Conservation (phyloP, 2,329 filamentous ascomycete species). For the Aspergillus sergii region DNA sequence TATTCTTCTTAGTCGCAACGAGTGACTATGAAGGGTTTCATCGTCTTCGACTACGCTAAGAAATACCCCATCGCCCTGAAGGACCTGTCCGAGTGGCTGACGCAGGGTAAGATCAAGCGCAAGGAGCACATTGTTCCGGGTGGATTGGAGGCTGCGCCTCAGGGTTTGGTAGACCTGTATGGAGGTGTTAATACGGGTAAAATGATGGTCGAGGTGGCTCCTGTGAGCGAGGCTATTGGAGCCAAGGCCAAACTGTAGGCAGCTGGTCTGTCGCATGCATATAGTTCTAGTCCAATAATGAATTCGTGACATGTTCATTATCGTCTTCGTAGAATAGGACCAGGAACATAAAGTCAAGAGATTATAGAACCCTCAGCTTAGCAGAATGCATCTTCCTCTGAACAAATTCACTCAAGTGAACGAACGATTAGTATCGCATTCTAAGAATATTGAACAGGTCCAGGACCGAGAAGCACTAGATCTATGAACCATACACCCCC, state of each 20-base stretch:
- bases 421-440: too few relatives aligned
- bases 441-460: too few relatives aligned
- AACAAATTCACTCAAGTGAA: too few relatives aligned
- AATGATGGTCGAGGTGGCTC: conserved; percentile 52
- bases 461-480: too few relatives aligned
- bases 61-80: conserved; percentile 61
- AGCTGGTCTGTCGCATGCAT: conserved; percentile 8
- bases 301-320: background rate
- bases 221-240: conserved; percentile 33
- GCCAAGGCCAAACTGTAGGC: conserved; percentile 48
- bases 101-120: conserved; percentile 70
- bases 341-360: background rate
- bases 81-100: conserved; percentile 68
- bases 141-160: conserved; percentile 66
- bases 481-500: too few relatives aligned
- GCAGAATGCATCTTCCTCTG: too few relatives aligned
- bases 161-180: conserved; percentile 66
- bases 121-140: conserved; percentile 72
- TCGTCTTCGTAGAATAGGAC: background rate
- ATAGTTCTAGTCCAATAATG: background rate
- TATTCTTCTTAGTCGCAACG: conserved; percentile 33
- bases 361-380: background rate
- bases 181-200: conserved; percentile 71
- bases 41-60: conserved; percentile 68
- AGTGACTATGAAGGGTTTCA: conserved; percentile 68